Base-by-base conservation (phyloP, 352 stramenopile species). In the Salisapilia sapeloensis region DNA sequence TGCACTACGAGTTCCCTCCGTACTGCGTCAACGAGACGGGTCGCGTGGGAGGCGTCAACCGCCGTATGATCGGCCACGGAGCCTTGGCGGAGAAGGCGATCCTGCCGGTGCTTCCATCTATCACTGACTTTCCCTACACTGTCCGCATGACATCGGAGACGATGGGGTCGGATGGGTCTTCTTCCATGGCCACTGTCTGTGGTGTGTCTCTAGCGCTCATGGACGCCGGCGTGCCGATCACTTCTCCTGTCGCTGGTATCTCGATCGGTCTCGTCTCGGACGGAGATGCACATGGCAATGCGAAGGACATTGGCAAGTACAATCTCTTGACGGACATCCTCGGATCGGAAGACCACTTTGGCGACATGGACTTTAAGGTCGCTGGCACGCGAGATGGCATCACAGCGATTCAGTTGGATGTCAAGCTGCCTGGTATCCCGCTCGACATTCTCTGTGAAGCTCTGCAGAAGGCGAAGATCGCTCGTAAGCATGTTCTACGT, bases 321-420 rank as follows among this genome's bases (percentile, higher is more conserved):
- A 58, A 93, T 4, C 78, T 98, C 35, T 44, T 98, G 33, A 97
- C 91, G 1, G 94, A 99, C 51, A 98, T 99, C 47, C 58, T 97
- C 25, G 94, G 94, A 22, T 89, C 90, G 4, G 94, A 99, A 45
- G 94, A 99, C 62, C 84, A 96, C 44, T 92, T 96, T 41, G 93
- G 93, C 29, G 84, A 97, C 59, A 99, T 99, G 92, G 93, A 99
- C 51, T 98, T 98, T 53, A 99, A 99, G 67, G 56, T 98, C 30
- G 87, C 85, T 7, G 89, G 89, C 15, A 95, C 84, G 8, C 53
- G 56, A 12, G 45, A 40, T 9, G 86, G 89, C 27, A 91, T 98
- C 32, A 98, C 92, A 16, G 91, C 92, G 15, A 72, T 98, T 34
- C 93, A 98, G 53, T 56, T 98, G 18, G 94, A 98, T 55, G 90